These are phyloP conservation scores for Boletus semigastroideus DNA, from an alignment of 1,284 basidiomycete species.

Conservation along the genomic window DNA sequence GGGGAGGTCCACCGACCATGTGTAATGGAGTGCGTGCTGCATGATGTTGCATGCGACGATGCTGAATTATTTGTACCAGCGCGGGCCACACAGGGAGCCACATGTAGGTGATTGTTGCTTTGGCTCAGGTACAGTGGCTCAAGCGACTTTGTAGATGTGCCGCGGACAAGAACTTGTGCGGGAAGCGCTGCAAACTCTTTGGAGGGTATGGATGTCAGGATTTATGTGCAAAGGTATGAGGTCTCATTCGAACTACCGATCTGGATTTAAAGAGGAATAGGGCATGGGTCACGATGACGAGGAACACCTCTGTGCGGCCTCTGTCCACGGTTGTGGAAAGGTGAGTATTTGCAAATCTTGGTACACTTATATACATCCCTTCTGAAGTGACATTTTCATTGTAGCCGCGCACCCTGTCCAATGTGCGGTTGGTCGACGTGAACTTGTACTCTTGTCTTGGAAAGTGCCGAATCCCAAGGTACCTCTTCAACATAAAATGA, in stretches of 20 bases:
- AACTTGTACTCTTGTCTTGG: slow-evolving; percentile 41
- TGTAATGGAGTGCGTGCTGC: slow-evolving; percentile 42
- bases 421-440: slow-evolving; percentile 35
- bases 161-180: slow-evolving; percentile 48
- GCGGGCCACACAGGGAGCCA: slow-evolving; percentile 59
- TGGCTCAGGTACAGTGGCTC: fast-evolving
- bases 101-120: slow-evolving; percentile 37
- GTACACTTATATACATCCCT: neutral
- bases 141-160: slow-evolving; percentile 40
- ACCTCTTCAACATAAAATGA: neutral
- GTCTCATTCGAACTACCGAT: neutral
- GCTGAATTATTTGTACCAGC: slow-evolving; percentile 29
- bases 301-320: slow-evolving; percentile 53
- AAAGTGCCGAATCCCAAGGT: slow-evolving; percentile 47
- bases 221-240: slow-evolving; percentile 48
- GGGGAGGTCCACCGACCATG: slow-evolving; percentile 35
- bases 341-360: slow-evolving; percentile 28
- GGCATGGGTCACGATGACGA: slow-evolving; percentile 42
- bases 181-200: slow-evolving; percentile 17
- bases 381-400: neutral
- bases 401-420: slow-evolving; percentile 47
- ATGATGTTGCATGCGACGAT: neutral
- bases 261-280: slow-evolving; percentile 27
- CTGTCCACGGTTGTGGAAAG: slow-evolving; percentile 53
- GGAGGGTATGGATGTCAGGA: slow-evolving; percentile 48